Base-by-base conservation (phyloP, 2,329 filamentous ascomycete species). In the Venturia asperata region DNA sequence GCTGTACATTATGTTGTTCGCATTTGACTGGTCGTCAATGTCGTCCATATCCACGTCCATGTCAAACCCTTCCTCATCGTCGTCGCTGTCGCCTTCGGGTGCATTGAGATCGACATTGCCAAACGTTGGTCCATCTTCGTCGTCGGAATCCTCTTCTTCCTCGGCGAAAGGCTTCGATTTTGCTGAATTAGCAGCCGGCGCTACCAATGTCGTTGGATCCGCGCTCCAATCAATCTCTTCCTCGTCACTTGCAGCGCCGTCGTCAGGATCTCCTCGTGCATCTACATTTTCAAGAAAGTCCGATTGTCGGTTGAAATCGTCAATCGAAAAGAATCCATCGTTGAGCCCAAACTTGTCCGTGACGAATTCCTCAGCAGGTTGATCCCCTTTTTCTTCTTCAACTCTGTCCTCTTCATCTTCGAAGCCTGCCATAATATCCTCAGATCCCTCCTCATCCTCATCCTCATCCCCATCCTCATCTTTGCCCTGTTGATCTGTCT, bases 271-370 rank as follows among this genome's bases (percentile, higher is more conserved):
- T 37, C 89, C 91, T 68, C 84, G 83, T 37, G 85, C 84, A 74
- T 97, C 93, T 75, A 92, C 89, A 68, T 90, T 86, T 76, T 99
- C 94, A 61, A 97, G 86, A 73, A 88, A 89, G 71, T 96, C 91
- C 1, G 92, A 91, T 73, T 95, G 90, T 74, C 88, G 91, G 81
- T 99, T 99, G 83, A 99, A 99, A 67, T 95, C 87, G 71, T 97
- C 92, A 71, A 99, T 93, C 19, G 91, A 96, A 78, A 99, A 99
- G 79, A 99, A 99, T 5, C 92, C 93, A 73, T 99, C 94, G 72
- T 99, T 97, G 41, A 99, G 84, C 7, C 92, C 91, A 72, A 94
- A 83, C 4, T 87, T 86, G 72, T 97, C 92, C 70, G 87, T 81
- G 10, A 86, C 78, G 67, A 88, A 87, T 47, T 84, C 83, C 61